These are phyloP conservation scores for Hysterium pulicare DNA, from an alignment of 2,329 filamentous ascomycete species.

Conservation along the genomic window DNA sequence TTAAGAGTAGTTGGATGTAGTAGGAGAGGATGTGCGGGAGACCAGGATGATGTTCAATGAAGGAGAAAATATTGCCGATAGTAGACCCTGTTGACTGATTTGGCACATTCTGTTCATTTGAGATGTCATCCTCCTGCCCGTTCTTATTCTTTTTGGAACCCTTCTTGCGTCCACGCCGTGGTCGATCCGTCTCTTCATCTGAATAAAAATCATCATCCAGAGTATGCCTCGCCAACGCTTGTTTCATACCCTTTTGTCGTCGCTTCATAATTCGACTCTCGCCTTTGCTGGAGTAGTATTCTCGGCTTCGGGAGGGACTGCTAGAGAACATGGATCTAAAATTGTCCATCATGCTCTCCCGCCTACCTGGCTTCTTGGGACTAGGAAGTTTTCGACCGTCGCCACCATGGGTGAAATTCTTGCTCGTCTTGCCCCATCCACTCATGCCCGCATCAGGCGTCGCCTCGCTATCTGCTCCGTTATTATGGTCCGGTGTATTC, in stretches of 20 bases:
- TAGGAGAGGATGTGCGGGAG: conserved; percentile 64
- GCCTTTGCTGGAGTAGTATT: conserved; percentile 34
- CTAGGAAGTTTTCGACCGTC: conserved; percentile 19
- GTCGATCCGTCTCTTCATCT: conserved; percentile 9
- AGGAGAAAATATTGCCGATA: conserved; percentile 54
- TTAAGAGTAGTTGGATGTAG: conserved; percentile 65
- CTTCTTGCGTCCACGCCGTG: conserved; percentile 8
- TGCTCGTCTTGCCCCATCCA: conserved; percentile 22
- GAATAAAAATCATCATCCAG: conserved; percentile 26
- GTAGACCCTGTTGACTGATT: conserved; percentile 14
- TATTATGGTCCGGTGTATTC: conserved; percentile 42
- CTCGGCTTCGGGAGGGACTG: conserved; percentile 36
- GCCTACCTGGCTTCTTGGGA: conserved; percentile 32
- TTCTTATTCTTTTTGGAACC: conserved; percentile 6
- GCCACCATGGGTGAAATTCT: conserved; percentile 21
- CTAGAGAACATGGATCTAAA: conserved; percentile 20
- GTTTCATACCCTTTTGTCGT: conserved; percentile 26
- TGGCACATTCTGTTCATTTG: conserved; percentile 6
- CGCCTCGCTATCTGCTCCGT: conserved; percentile 41
- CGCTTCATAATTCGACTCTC: conserved; percentile 40
- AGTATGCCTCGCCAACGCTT: conserved; percentile 6
- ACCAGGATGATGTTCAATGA: conserved; percentile 62
- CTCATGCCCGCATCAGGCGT: conserved; percentile 38
- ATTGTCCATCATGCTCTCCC: conserved; percentile 28
- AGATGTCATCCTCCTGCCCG: conserved; percentile 1